Base-by-base conservation (phyloP, 768 basidiomycete species). In the Glaciozyma martinii region DNA sequence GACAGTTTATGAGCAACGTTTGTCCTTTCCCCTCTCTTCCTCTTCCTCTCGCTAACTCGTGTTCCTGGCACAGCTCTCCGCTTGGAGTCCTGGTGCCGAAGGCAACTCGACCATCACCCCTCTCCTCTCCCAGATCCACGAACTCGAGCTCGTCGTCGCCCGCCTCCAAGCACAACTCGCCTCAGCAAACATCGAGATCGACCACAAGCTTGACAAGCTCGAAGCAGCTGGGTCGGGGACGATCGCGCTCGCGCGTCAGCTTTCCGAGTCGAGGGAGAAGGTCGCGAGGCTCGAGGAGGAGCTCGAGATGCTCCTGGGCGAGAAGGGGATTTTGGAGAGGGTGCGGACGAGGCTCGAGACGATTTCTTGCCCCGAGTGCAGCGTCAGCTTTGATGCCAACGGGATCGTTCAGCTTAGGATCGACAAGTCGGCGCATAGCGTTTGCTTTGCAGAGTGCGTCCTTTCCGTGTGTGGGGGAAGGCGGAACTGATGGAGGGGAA, bases 191-290 rank as follows among this genome's bases (percentile, higher is more conserved):
- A 85, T 86, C 43, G 86, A 83, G 71, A 88, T 93, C 60, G 91
- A 93, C 71, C 86, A 90, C 73, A 91, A 92, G 75, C 80, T 93
- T 21, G 89, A 90, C 74, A 84, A 86, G 59, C 84, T 93, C 72
- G 85, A 90, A 62, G 85, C 86, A 0, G 89, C 89, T 7, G 75
- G 71, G 8, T 66, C 61, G 29, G 65, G 69, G 50, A 65, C 61
- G 21, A 52, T 73, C 53, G 43, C 60, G 13, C 54, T 71, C 55
- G 63, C 66, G 12, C 55, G 65, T 1, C 61, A 73, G 60, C 68
- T 75, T 1, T 61, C 70, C 19, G 59, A 59, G 3, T 70, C 71
- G 8, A 47, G 61, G 30, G 54, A 33, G 16, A 57, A 63, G 42
- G 66, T 68, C 29, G 62, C 68, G 5, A 60, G 65, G 32, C 70